A percentile compares a stretch with the other conserved stretches of the same genome.
Evolutionary conservation across 2,329 filamentous ascomycete species (phyloP).

Genomic region (Thelonectria rubi): DNA sequence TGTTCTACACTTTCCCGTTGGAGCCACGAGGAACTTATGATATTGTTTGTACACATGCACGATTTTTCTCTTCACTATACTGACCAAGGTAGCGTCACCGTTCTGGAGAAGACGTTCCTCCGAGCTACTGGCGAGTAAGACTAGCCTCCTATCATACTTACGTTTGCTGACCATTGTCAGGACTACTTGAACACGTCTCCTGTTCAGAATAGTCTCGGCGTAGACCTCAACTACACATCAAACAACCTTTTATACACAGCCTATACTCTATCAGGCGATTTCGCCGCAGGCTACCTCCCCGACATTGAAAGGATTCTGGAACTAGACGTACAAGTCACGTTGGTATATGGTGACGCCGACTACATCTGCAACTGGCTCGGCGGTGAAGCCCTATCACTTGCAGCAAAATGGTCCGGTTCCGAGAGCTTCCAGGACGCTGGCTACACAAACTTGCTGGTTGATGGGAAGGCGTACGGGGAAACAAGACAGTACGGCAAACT

Average conservation of each 20-base stretch:
- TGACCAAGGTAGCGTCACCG: constrained; percentile 1
- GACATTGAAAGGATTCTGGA: constrained; percentile 22
- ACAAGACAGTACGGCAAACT: constrained; percentile 24
- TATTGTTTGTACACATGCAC: constrained; percentile 9
- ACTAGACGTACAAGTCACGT: constrained; percentile 17
- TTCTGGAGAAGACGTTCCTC: constrained; percentile 16
- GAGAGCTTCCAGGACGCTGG: constrained; percentile 14
- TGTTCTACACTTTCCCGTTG: constrained; percentile 22
- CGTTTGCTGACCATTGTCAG: background rate
- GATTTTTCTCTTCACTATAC: background rate
- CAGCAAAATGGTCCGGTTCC: constrained; percentile 5
- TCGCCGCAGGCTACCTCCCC: constrained; percentile 11
- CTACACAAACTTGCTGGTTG: constrained; percentile 20
- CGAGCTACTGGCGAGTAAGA: constrained; percentile 21
- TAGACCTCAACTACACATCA: constrained; percentile 26
- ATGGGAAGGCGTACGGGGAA: constrained; percentile 20
- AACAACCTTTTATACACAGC: constrained; percentile 19
- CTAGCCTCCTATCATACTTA: background rate
- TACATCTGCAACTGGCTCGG: constrained; percentile 30
- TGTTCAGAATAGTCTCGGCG: constrained; percentile 20
- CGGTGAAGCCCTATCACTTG: constrained; percentile 22
- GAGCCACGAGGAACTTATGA: constrained; percentile 26
- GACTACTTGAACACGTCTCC: constrained; percentile 19
- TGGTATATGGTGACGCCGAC: constrained; percentile 25
- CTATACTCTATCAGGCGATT: constrained; percentile 20